A percentile compares a stretch with the other conserved stretches of the same genome.
phyloP scores from a whole-genome alignment of 768 basidiomycete species.

The Xanthoconium stramineum region DNA sequence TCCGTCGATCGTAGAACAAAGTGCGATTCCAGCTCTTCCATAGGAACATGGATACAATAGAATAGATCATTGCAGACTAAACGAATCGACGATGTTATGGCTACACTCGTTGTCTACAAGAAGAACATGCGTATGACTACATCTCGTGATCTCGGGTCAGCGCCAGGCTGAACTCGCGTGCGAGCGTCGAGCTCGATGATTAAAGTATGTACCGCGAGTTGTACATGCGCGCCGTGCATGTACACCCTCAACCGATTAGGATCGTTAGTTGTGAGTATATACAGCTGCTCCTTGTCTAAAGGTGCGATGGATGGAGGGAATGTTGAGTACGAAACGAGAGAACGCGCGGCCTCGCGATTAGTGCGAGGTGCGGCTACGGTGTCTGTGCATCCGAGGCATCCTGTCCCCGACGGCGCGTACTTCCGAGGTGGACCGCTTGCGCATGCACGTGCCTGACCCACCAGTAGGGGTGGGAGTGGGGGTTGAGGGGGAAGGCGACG shows the following conservation, averaged over 20 bases:
- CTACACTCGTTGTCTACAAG: too few species aligned
- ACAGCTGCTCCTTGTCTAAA: slow-evolving; percentile 9
- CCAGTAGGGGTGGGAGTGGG: neutral
- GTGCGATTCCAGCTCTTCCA: too few species aligned
- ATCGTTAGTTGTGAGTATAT: neutral
- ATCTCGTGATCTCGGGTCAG: neutral
- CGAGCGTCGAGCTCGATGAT: slow-evolving; percentile 4
- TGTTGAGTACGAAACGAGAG: neutral
- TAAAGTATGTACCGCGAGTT: neutral
- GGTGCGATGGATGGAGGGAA: neutral
- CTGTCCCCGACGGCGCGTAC: neutral
- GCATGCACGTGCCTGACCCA: slow-evolving; percentile 8
- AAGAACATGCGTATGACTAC: too few species aligned
- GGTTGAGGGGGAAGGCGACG: neutral
- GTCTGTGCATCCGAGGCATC: slow-evolving; percentile 15
- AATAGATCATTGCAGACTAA: too few species aligned
- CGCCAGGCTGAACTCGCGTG: slow-evolving; percentile 4
- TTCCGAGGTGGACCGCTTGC: slow-evolving; percentile 10
- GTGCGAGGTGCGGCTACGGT: slow-evolving; percentile 11
- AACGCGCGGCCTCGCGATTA: neutral
- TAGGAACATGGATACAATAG: too few species aligned
- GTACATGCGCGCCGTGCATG: neutral
- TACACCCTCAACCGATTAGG: neutral
- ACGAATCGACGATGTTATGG: too few species aligned
- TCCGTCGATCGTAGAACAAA: too few species aligned